Base-by-base conservation (phyloP, 2,329 filamentous ascomycete species). In the Zymoseptoria crescenta region DNA sequence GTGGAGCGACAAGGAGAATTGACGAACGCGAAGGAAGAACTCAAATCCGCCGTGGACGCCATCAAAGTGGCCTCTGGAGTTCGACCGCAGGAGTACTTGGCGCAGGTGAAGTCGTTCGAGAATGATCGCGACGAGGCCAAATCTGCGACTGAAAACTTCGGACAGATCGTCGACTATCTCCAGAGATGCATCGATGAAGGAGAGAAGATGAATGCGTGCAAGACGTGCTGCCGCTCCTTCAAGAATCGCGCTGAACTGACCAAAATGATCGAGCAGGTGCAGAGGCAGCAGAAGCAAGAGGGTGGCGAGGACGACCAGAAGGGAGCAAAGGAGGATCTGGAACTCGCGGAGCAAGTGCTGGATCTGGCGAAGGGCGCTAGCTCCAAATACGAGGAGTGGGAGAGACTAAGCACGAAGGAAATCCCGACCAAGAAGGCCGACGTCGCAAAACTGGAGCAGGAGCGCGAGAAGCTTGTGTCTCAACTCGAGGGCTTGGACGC, bases 171-270 rank as follows among this genome's bases (percentile, higher is more conserved):
- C 27, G 55, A 62, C 21, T 69, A 69, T 51, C 65, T 70, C 8
- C 56, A 69, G 35, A 52, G 56, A 8, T 69, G 68, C 56, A 63
- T 70, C 30, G 62, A 65, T 29, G 45, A 80, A 21, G 81, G 89
- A 9, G 80, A 87, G 57, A 79, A 84, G 35, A 83, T 88, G 56
- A 88, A 90, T 65, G 82, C 82, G 51, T 97, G 93, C 72, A 81
- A 84, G 35, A 83, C 94, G 21, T 97, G 93, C 70, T 81, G 83
- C 50, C 83, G 91, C 56, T 74, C 79, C 3, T 91, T 96, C 71
- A 73, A 83, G 57, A 71, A 80, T 69, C 77, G 78, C 65, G 80
- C 75, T 30, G 83, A 82, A 67, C 85, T 82, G 63, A 85, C 80
- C n/a, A 83, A 78, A 56, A 80, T 96, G 61, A 76, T 85, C 54